Base-by-base conservation (phyloP, 805 yeast genomes). In the Kodamaea jinghongensis region DNA sequence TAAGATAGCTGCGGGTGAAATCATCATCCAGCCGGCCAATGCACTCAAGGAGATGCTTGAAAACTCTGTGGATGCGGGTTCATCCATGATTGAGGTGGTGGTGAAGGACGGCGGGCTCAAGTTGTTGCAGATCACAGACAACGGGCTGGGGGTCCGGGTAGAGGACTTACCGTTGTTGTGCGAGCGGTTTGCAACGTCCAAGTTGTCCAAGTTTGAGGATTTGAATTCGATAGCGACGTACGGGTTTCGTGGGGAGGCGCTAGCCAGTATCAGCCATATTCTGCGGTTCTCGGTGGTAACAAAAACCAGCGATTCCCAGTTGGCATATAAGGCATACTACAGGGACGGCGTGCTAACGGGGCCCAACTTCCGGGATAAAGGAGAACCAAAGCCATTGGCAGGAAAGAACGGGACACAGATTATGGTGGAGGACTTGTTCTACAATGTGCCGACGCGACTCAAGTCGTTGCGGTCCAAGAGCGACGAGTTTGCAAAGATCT, bases 191-290 rank as follows among this genome's bases (percentile, higher is more conserved):
- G 86, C 98, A 15, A 93, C 99, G 0, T 89, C 97, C 0, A 93
- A 93, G 59, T 62, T 93, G 16, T 45, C 61, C 1, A 70, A 63
- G 6, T 91, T 85, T 56, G 91, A 86, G 36, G 99, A 93, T 57
- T 71, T 93, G 42, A 66, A 68, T 36, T 58, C 71, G 3, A 76
- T 93, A 16, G 66, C 75, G 15, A 90, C 98, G 0, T 88, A 88
- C 58, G 99, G 99, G 4, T 93, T 93, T 58, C 72, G 99, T 40
- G 99, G 99, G 11, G 99, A 93, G 60, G 99, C 99, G 0, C 67
- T 93, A 35, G 96, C 98, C 1, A 82, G 93, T 55, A 90, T 93
- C 6, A 88, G 96, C 0, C 96, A 91, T 54, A 83, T 93, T 14
- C 74, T 97, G 0, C 83, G 89, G 42, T 65, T 93, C 1, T 73